Percentiles rank a stretch among this genome's conserved stretches.
Evolutionary conservation across 139 green algal genomes (phyloP).

Genomic region (Closterium sp.): DNA sequence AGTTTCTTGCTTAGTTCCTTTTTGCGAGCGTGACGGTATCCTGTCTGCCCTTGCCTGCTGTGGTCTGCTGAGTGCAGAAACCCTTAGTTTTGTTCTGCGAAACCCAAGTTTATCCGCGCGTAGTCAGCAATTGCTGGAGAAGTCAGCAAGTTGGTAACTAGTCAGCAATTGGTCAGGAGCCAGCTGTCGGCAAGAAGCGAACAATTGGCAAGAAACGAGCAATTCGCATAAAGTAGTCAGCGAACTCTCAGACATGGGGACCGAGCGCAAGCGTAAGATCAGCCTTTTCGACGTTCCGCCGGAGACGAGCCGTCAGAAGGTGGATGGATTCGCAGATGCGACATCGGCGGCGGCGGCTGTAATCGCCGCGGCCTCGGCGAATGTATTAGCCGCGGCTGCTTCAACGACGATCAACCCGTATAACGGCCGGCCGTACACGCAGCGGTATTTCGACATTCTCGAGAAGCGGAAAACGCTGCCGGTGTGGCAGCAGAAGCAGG

Average conservation of each 20-base stretch:
- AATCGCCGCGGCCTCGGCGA: neutral
- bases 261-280: slow-evolving; percentile 47
- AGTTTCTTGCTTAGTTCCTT: too few relatives aligned
- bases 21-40: neutral
- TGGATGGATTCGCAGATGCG: neutral
- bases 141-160: too few relatives aligned
- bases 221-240: slow-evolving; percentile 68
- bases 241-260: slow-evolving; percentile 3
- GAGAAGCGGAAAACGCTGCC: slow-evolving; percentile 82
- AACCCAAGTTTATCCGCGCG: neutral
- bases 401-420: slow-evolving; percentile 34
- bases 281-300: slow-evolving; percentile 43
- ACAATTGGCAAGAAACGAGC: too few relatives aligned
- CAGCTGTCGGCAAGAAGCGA: too few relatives aligned
- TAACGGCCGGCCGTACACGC: slow-evolving; percentile 77
- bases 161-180: too few relatives aligned
- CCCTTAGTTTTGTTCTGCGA: neutral
- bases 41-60: neutral
- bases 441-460: slow-evolving; percentile 92
- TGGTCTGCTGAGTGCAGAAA: neutral
- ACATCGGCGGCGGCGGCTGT: slow-evolving; percentile 1
- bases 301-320: neutral
- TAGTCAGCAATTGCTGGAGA: neutral
- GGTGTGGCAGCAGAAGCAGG: slow-evolving; percentile 93
- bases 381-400: neutral